Percentiles rank a stretch among this genome's conserved stretches.
Conservation (phyloP, 495 filamentous ascomycete genomes). For the Talaromyces trachyspermus region DNA sequence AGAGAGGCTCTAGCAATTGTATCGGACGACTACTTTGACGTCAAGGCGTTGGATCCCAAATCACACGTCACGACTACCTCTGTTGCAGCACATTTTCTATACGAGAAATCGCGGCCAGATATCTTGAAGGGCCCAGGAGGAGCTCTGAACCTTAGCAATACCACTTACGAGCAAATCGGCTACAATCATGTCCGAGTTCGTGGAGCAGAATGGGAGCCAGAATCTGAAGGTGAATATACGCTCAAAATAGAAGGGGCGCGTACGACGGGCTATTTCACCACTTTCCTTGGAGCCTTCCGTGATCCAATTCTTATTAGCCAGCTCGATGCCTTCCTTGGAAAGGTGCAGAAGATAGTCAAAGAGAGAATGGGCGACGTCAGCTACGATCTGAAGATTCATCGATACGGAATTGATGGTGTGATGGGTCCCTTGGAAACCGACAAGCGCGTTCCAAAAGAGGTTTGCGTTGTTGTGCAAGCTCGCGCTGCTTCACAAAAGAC, state of each 20-base stretch:
- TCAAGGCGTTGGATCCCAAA: no score
- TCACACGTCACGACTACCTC: no score
- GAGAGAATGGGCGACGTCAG: no score
- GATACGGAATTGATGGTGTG: constrained; percentile 29
- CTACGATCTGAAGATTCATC: constrained; percentile 31
- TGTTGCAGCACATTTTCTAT: no score
- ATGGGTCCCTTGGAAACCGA: constrained; percentile 13
- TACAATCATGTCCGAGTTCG: constrained; percentile 31
- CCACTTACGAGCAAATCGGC: no score
- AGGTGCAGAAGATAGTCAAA: constrained; percentile 9
- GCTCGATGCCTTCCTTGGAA: constrained; percentile 26
- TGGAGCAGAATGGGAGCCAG: constrained; percentile 32
- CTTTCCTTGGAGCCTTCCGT: constrained; percentile 37
- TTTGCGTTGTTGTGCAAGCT: constrained; percentile 36
- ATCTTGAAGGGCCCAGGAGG: no score
- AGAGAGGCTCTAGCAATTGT: no score
- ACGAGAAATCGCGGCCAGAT: no score
- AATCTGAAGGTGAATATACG: constrained; percentile 22
- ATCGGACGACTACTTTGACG: no score
- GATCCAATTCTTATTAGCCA: constrained; percentile 41
- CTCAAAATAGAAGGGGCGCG: constrained; percentile 40
- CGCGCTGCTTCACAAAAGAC: constrained; percentile 32
- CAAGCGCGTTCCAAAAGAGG: constrained; percentile 13
- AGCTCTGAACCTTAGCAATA: no score
- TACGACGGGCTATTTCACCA: constrained; percentile 31